Percentiles rank a stretch among this genome's conserved stretches.
phyloP scores from a whole-genome alignment of 441 rosid genomes.

The Populus trichocarpa region DNA sequence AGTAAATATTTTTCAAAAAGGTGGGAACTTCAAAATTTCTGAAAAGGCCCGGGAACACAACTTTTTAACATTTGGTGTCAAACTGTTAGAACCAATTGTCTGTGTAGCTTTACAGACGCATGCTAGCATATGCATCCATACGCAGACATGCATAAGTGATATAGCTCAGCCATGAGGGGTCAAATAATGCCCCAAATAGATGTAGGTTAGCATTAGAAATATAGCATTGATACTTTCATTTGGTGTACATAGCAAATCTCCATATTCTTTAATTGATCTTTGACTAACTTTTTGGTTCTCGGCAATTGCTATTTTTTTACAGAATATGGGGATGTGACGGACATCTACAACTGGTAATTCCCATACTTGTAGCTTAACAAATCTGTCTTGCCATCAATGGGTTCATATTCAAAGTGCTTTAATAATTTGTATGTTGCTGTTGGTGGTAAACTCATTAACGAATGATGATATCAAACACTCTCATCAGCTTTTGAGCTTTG shows the following conservation, averaged over 20 bases:
- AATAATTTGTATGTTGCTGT: background rate
- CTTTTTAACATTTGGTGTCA: background rate
- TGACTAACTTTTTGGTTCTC: background rate
- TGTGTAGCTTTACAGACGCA: background rate
- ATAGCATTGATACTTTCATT: background rate
- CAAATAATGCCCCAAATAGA: background rate
- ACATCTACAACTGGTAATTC: conserved; percentile 91
- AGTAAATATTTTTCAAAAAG: background rate
- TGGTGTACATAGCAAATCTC: background rate
- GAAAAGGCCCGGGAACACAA: background rate
- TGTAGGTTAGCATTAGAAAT: background rate
- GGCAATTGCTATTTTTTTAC: conserved; percentile 26
- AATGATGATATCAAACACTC: background rate
- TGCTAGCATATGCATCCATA: background rate
- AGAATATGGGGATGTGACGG: conserved; percentile 97
- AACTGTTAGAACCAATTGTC: background rate
- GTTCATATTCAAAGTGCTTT: background rate
- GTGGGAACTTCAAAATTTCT: background rate
- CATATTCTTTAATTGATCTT: conserved; percentile 3
- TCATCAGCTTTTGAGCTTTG: background rate
- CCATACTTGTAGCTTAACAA: conserved; percentile 6
- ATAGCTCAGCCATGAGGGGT: conserved; percentile 1
- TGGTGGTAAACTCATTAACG: background rate
- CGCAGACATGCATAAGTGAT: background rate
- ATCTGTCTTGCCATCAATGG: background rate